These are phyloP conservation scores for Monosporascus sp. DNA, from an alignment of 2,329 filamentous ascomycete species.

Conservation along the genomic window DNA sequence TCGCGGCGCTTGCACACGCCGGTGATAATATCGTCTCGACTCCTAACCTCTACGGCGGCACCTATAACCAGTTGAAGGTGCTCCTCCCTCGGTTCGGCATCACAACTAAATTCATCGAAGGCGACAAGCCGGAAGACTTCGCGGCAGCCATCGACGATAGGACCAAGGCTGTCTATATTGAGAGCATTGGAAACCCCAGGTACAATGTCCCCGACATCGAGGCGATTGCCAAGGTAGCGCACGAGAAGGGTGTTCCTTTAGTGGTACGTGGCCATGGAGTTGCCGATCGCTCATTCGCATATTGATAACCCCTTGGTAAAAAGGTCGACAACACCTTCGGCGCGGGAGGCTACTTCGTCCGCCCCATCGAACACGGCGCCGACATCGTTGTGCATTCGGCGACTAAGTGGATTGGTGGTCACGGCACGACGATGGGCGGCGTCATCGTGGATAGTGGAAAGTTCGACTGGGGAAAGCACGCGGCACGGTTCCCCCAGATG, in stretches of 20 bases:
- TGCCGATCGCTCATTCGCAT: neutral
- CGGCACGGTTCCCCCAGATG: constrained; percentile 85
- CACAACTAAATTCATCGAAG: constrained; percentile 78
- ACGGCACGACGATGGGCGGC: constrained; percentile 87
- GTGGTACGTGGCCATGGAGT: constrained; percentile 39
- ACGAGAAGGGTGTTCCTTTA: constrained; percentile 60
- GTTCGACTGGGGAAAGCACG: constrained; percentile 89
- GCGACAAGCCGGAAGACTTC: constrained; percentile 75
- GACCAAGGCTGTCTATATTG: constrained; percentile 88
- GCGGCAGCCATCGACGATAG: constrained; percentile 81
- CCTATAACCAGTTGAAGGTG: constrained; percentile 97
- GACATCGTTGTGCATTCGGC: constrained; percentile 94
- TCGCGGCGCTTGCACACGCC: constrained; percentile 75
- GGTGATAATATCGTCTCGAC: constrained; percentile 95
- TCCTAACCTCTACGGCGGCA: constrained; percentile 87
- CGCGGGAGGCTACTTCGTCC: constrained; percentile 81
- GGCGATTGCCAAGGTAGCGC: constrained; percentile 76
- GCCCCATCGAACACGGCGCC: constrained; percentile 83
- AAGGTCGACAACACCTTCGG: constrained; percentile 94
- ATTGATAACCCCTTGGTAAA: constrained; percentile 1
- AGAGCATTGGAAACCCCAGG: constrained; percentile 88
- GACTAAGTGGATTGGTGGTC: constrained; percentile 95
- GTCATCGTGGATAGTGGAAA: constrained; percentile 84
- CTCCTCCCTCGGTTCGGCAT: constrained; percentile 83
- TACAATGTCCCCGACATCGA: constrained; percentile 93